Evolutionary conservation across 176 grass and related monocot species (phyloP).

Genomic region (Eragrostis curvula): DNA sequence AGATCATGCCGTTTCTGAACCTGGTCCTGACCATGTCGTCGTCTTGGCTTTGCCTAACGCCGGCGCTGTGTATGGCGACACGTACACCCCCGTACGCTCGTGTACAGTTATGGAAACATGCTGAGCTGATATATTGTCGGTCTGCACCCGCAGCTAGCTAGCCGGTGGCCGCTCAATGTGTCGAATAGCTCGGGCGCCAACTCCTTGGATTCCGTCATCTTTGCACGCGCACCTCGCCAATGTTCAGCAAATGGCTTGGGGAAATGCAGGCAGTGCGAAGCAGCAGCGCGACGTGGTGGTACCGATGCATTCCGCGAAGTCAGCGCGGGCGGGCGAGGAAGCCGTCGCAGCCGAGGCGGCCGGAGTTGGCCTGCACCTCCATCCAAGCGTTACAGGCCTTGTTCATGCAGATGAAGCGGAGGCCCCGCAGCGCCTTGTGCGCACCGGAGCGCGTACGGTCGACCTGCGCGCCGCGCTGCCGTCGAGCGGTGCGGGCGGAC

Average conservation of each 20-base stretch:
- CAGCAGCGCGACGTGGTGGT: not conserved
- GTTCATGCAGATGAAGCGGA: slow-evolving; percentile 91
- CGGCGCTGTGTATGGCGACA: not conserved
- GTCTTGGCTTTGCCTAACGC: slow-evolving; percentile 55
- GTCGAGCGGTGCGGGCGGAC: slow-evolving; percentile 66
- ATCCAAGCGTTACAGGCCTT: slow-evolving; percentile 79
- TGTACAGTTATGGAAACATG: not conserved
- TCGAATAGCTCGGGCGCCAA: slow-evolving; percentile 96
- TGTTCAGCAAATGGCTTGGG: not conserved
- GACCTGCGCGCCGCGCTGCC: slow-evolving; percentile 79
- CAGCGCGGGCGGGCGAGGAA: slow-evolving; percentile 75
- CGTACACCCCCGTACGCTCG: not conserved
- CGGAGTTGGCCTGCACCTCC: slow-evolving; percentile 79
- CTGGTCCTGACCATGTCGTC: slow-evolving; percentile 66
- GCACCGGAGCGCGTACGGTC: slow-evolving; percentile 83
- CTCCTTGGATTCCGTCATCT: slow-evolving; percentile 96
- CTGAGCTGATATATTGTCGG: slow-evolving; percentile 59
- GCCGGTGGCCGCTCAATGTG: slow-evolving; percentile 83
- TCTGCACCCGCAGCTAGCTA: slow-evolving; percentile 60
- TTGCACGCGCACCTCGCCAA: slow-evolving; percentile 39
- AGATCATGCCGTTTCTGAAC: slow-evolving; percentile 44
- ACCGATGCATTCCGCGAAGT: slow-evolving; percentile 99
- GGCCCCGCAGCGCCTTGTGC: slow-evolving; percentile 81
- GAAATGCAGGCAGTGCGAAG: not conserved
- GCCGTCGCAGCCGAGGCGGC: slow-evolving; percentile 69